Evolutionary conservation across 441 rosid species (phyloP).

Genomic region (Gossypium lobatum): DNA sequence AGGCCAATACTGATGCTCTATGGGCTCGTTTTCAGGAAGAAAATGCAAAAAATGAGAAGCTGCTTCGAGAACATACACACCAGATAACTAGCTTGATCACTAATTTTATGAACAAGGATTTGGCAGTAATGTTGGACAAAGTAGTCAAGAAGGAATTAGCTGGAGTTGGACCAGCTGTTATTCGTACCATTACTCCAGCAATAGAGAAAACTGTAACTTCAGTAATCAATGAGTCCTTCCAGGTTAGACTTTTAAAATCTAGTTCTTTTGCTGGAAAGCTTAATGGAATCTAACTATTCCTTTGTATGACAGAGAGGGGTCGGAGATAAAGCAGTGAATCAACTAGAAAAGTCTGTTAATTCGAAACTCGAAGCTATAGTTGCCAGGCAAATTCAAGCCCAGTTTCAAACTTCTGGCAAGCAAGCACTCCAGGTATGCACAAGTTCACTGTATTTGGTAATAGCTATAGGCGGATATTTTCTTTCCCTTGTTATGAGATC

Average conservation of each 20-base stretch:
- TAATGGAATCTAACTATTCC: slow-evolving; percentile 11
- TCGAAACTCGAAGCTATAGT: slow-evolving; percentile 55
- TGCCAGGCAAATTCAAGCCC: slow-evolving; percentile 55
- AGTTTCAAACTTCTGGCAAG: slow-evolving; percentile 69
- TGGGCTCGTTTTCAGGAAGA: slow-evolving; percentile 90
- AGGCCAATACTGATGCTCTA: slow-evolving; percentile 69
- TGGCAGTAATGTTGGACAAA: slow-evolving; percentile 56
- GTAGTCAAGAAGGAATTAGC: slow-evolving; percentile 65
- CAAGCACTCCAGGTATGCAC: slow-evolving; percentile 57
- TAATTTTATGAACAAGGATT: slow-evolving; percentile 63
- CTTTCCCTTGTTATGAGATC: neutral
- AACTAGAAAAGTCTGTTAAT: slow-evolving; percentile 53
- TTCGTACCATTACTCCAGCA: slow-evolving; percentile 52
- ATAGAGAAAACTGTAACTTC: slow-evolving; percentile 69
- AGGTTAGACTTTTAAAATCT: slow-evolving; percentile 46
- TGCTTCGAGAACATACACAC: slow-evolving; percentile 48
- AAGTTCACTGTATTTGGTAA: slow-evolving; percentile 10
- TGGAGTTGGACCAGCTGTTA: slow-evolving; percentile 48
- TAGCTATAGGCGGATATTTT: neutral
- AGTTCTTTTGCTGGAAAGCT: slow-evolving; percentile 15
- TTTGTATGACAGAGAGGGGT: slow-evolving; percentile 52
- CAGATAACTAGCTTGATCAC: slow-evolving; percentile 51
- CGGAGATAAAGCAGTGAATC: slow-evolving; percentile 62
- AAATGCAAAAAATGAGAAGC: slow-evolving; percentile 57
- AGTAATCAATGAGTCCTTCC: slow-evolving; percentile 74